A percentile compares a stretch with the other conserved stretches of the same genome.
Evolutionary conservation across 1,284 basidiomycete genomes (phyloP).

Genomic region (Cronartium quercuum): DNA sequence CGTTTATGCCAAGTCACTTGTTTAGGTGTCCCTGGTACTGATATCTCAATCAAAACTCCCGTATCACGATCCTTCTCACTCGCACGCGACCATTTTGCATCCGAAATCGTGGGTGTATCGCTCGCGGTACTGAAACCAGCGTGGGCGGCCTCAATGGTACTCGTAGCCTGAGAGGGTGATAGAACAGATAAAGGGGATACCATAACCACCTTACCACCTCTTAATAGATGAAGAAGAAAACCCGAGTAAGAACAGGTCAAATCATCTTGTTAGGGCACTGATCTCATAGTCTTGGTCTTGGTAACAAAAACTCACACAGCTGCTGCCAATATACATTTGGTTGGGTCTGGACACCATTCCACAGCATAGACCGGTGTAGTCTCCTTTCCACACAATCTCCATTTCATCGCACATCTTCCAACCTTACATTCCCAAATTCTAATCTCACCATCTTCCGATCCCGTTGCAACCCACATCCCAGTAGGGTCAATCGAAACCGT

Average conservation of each 20-base stretch:
- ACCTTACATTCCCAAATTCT: conserved; percentile 90
- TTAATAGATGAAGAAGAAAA: neutral
- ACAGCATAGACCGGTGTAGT: conserved; percentile 63
- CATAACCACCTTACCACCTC: neutral
- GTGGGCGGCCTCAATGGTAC: conserved; percentile 45
- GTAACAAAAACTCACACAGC: conserved; percentile 60
- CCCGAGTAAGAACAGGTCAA: neutral
- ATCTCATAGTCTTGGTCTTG: neutral
- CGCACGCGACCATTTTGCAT: conserved; percentile 55
- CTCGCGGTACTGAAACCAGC: conserved; percentile 48
- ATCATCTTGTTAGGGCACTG: neutral
- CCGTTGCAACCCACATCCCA: conserved; percentile 84
- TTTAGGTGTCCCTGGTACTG: conserved; percentile 67
- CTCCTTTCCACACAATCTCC: conserved; percentile 67
- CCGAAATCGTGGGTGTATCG: conserved; percentile 49
- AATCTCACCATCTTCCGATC: conserved; percentile 81
- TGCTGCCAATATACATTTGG: conserved; percentile 73
- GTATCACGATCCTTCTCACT: conserved; percentile 52
- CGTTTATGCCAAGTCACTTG: conserved; percentile 88
- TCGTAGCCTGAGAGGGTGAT: conserved; percentile 53
- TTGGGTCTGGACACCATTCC: conserved; percentile 87
- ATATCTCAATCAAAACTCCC: conserved; percentile 54
- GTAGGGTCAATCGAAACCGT: conserved; percentile 76
- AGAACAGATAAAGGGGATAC: conserved; percentile 40
- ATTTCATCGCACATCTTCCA: conserved; percentile 80